These are phyloP conservation scores for Suillus discolor DNA, from an alignment of 768 basidiomycete species.

Conservation along the genomic window DNA sequence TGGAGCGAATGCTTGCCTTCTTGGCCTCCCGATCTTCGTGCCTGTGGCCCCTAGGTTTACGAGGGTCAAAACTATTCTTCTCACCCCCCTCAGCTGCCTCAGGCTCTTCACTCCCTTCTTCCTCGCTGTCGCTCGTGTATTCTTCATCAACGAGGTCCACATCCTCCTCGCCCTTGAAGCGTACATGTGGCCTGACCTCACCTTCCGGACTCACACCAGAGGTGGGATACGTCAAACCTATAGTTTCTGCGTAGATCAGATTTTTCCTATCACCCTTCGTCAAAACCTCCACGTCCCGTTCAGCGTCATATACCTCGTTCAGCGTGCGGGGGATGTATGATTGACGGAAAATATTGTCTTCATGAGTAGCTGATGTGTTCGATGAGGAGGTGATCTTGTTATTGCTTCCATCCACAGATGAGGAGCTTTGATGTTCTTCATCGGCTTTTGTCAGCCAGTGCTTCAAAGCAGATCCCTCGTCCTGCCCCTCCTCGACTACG, in stretches of 20 bases:
- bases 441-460: constrained; percentile 50
- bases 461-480: constrained; percentile 35
- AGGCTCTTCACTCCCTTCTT: constrained; percentile 36
- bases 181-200: constrained; percentile 16
- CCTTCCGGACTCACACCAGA: constrained; percentile 9
- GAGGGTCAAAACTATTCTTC: constrained; percentile 39
- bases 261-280: constrained; percentile 67
- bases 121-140: constrained; percentile 35
- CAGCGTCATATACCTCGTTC: constrained; percentile 93
- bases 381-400: constrained; percentile 12
- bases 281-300: constrained; percentile 83
- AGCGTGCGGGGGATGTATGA: constrained; percentile 93
- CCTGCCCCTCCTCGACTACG: constrained; percentile 33
- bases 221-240: constrained; percentile 66
- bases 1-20: constrained; percentile 55
- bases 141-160: constrained; percentile 25
- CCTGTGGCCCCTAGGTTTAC: constrained; percentile 81
- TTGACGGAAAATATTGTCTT: constrained; percentile 86
- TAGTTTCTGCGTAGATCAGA: constrained; percentile 87
- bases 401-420: constrained; percentile 15
- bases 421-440: constrained; percentile 22
- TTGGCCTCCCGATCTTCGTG: constrained; percentile 92
- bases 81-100: constrained; percentile 28
- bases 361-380: constrained; percentile 47
- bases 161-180: constrained; percentile 24